Percentiles rank a stretch among this genome's conserved stretches.
Evolutionary conservation across 2,329 filamentous ascomycete species (phyloP).

Genomic region (Alternaria consortialis): DNA sequence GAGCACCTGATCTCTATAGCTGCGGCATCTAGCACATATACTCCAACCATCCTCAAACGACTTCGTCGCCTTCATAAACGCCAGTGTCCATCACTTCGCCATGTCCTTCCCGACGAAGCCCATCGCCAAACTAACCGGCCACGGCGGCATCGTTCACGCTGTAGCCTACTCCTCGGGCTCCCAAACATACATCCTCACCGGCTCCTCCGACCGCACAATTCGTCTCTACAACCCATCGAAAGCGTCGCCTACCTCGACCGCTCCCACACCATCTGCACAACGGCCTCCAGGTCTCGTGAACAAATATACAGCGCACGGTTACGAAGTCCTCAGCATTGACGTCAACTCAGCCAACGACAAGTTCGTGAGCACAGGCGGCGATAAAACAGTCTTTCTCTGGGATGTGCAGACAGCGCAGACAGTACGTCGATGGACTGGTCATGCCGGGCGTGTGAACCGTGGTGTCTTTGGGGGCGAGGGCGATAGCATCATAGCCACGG

Average conservation of each 20-base stretch:
- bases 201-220: conserved; percentile 83
- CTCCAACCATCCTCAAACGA: background rate
- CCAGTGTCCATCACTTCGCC: conserved; percentile 29
- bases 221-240: conserved; percentile 83
- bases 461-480: conserved; percentile 80
- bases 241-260: conserved; percentile 51
- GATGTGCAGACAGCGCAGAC: conserved; percentile 86
- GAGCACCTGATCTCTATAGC: conserved; percentile 12
- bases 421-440: conserved; percentile 76
- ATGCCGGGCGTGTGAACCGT: conserved; percentile 77
- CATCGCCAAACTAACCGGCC: conserved; percentile 53
- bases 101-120: conserved; percentile 53
- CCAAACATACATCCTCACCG: conserved; percentile 75
- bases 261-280: conserved; percentile 36
- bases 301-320: conserved; percentile 88
- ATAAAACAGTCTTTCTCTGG: conserved; percentile 92
- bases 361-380: conserved; percentile 88
- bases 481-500: conserved; percentile 76
- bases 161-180: conserved; percentile 60
- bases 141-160: conserved; percentile 59
- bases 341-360: conserved; percentile 79
- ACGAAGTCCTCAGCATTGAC: conserved; percentile 84
- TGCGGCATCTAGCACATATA: conserved; percentile 8
- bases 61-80: background rate
- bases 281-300: conserved; percentile 71